Conservation (phyloP, 495 filamentous ascomycete genomes). For the Penicillium daleae region DNA sequence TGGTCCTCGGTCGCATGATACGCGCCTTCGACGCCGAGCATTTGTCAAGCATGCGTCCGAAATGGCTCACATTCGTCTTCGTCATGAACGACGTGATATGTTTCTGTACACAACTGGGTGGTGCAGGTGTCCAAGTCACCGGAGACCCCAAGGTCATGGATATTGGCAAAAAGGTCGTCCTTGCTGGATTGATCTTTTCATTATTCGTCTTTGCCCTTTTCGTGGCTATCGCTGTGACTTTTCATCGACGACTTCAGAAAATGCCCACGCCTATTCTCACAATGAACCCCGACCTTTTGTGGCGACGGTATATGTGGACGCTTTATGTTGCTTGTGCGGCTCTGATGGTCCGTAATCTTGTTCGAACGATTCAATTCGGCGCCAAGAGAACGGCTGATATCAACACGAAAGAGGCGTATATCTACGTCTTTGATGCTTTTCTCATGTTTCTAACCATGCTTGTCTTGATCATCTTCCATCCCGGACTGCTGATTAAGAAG, state of each 20-base stretch:
- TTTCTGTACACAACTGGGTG: constrained; percentile 40
- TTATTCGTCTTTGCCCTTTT: constrained; percentile 39
- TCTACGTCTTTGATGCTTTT: constrained; percentile 46
- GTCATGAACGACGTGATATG: constrained; percentile 43
- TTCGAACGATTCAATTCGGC: constrained; percentile 49
- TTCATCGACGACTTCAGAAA: constrained; percentile 28
- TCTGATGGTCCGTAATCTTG: constrained; percentile 46
- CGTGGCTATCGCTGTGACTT: constrained; percentile 27
- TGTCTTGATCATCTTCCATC: constrained; percentile 37
- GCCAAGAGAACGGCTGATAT: constrained; percentile 23
- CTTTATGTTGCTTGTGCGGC: constrained; percentile 43
- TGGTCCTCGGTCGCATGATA: constrained; percentile 59
- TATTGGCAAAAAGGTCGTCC: constrained; percentile 39
- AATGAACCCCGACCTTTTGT: constrained; percentile 23
- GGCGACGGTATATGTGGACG: constrained; percentile 40
- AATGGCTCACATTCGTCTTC: constrained; percentile 38
- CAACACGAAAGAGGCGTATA: constrained; percentile 39
- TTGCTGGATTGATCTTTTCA: constrained; percentile 39
- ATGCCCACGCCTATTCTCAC: constrained; percentile 16
- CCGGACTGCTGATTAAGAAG: constrained; percentile 37
- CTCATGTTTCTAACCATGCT: constrained; percentile 36
- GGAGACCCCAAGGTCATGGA: constrained; percentile 34
- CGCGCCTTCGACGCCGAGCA: constrained; percentile 51
- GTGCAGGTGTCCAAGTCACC: constrained; percentile 49
- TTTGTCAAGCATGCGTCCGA: constrained; percentile 32